A percentile compares a stretch with the other conserved stretches of the same genome.
Evolutionary conservation across 1,139 yeast genomes (phyloP).

Genomic region (Sugiyamaella sp.): DNA sequence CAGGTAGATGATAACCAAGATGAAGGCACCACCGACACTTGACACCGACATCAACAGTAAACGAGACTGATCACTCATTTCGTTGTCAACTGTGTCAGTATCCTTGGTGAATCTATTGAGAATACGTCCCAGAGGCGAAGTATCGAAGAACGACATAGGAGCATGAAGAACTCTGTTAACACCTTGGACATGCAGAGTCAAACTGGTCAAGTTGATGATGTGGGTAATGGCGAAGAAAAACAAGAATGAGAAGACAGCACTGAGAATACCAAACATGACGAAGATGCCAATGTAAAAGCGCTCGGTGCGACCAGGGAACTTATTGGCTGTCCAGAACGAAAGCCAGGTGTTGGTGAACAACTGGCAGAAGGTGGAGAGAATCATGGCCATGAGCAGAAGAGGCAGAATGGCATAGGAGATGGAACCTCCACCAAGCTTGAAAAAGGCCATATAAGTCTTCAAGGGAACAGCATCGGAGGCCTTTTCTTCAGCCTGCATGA

Average conservation of each 20-base stretch:
- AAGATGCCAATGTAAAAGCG: slow-evolving; percentile 75
- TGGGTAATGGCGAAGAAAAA: slow-evolving; percentile 55
- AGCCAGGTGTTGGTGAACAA: slow-evolving; percentile 80
- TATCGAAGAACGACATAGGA: slow-evolving; percentile 70
- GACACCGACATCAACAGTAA: slow-evolving; percentile 54
- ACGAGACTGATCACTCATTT: slow-evolving; percentile 46
- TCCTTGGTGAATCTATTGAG: slow-evolving; percentile 79
- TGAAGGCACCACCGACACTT: slow-evolving; percentile 62
- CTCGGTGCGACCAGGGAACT: slow-evolving; percentile 51
- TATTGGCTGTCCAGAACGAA: slow-evolving; percentile 74
- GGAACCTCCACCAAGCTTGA: slow-evolving; percentile 60
- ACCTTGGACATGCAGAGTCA: slow-evolving; percentile 50
- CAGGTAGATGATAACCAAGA: slow-evolving; percentile 69
- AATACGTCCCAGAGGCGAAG: slow-evolving; percentile 72
- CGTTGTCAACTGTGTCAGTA: slow-evolving; percentile 81
- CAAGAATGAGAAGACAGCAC: slow-evolving; percentile 45
- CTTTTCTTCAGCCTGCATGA: slow-evolving; percentile 54
- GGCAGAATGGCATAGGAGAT: slow-evolving; percentile 49
- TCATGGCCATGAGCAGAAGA: slow-evolving; percentile 43
- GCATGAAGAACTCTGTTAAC: slow-evolving; percentile 67
- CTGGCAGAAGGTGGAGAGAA: slow-evolving; percentile 59
- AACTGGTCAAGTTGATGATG: slow-evolving; percentile 50
- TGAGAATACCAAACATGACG: slow-evolving; percentile 52
- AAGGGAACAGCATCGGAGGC: slow-evolving; percentile 52
- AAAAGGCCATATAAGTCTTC: slow-evolving; percentile 54